Base-by-base conservation (phyloP, 2,329 filamentous ascomycete species). In the Fusarium sp. region DNA sequence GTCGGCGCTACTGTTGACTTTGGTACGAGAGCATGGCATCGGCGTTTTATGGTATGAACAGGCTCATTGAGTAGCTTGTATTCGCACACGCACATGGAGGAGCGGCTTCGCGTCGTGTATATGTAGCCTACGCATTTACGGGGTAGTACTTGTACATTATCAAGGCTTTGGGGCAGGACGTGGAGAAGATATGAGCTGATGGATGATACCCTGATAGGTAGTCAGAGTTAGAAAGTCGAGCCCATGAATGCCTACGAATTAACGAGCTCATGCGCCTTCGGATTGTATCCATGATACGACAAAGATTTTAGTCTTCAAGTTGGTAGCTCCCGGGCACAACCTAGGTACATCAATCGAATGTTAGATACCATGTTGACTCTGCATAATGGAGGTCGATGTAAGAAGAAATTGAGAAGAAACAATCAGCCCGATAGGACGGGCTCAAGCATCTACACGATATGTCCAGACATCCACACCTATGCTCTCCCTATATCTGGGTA, bases 11-110 rank as follows among this genome's bases (percentile, higher is more conserved):
- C 51, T 51, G 54, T 66, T 67, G 57, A 69, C 69, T 65, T 67
- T 66, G 70, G 65, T 66, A 77, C 65, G 70, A 74, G 58, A 72
- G 71, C 70, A 78, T 80, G 77, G 79, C 76, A 76, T 73, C 64
- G 78, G 78, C 78, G 78, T 76, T 76, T 67, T 74, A 57, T 49
- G 73, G 69, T 59, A 69, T 64, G 54, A 61, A 52, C 56, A 71
- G 73, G 64, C 54, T 61, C 52, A 44, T 70, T 63, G 25, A 57
- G 48, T 34, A 47, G 62, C 51, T 49, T 57, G 48, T 57, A 53
- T 56, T 66, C 54, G 55, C 46, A 67, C 58, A 63, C 62, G 62
- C 56, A 73, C 65, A 65, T 63, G 69, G 34, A 65, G 61, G 45
- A 67, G 65, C 58, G 65, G 62, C 57, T 65, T 63, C 45, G 58